Conservation (phyloP, 2,329 filamentous ascomycete genomes). For the Hymenoscyphus infarciens region DNA sequence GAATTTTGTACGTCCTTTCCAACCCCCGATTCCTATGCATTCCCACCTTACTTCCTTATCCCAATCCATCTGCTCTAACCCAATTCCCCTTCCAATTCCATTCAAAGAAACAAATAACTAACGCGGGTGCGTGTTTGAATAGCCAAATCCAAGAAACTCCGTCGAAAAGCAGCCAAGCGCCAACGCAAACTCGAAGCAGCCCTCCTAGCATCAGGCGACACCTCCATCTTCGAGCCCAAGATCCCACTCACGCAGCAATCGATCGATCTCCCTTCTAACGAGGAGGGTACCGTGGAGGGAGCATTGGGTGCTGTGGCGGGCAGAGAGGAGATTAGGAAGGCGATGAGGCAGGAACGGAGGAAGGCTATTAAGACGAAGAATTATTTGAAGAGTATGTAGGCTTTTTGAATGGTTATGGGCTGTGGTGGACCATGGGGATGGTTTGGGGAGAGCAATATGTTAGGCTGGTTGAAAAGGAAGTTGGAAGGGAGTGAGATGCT, state of each 20-base stretch:
- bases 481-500: background rate
- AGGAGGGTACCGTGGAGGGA: conserved; percentile 36
- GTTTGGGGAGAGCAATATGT: background rate
- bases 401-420: background rate
- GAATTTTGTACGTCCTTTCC: conserved; percentile 66
- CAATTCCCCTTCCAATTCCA: too few relatives aligned
- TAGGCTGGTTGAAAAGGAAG: background rate
- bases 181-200: conserved; percentile 53
- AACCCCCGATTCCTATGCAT: too few relatives aligned
- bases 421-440: background rate
- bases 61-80: too few relatives aligned
- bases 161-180: conserved; percentile 65
- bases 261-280: conserved; percentile 61
- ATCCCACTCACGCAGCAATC: conserved; percentile 74
- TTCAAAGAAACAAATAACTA: background rate
- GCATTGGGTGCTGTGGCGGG: conserved; percentile 45
- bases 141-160: conserved; percentile 81
- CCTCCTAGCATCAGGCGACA: conserved; percentile 61
- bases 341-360: conserved; percentile 71
- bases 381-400: conserved; percentile 73
- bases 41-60: too few relatives aligned
- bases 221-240: conserved; percentile 62
- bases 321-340: conserved; percentile 62
- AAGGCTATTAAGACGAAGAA: conserved; percentile 79
- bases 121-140: too few relatives aligned